Evolutionary conservation across 2,329 filamentous ascomycete genomes (phyloP), one percentile per base, ranked within the genome.

Genomic region (Exophiala lecanii-corni): DNA sequence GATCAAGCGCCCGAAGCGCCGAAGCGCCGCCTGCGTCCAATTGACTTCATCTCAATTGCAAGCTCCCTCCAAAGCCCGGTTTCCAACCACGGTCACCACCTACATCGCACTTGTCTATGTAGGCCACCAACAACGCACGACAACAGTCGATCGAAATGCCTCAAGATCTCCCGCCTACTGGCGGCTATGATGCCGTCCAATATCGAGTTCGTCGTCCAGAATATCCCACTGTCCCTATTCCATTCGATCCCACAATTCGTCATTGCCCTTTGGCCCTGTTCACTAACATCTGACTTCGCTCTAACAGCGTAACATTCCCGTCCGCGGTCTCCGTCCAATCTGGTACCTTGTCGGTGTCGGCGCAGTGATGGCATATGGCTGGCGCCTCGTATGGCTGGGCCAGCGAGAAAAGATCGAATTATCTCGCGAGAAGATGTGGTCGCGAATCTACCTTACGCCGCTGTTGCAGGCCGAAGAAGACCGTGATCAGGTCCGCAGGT

Each of bases 361-460:
- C 56, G 75, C 75, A 41, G 71, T 96, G 57, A 89, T 94, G 84
- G 76, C 78, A 54, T 97, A 86, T 67, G 92, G 92, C 50, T 95
- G 92, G 77, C 97, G 87, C 70, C 85, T 84, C 68, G 71, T 88
- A 48, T 83, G 86, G 55, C 72, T 83, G 64, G 91, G 89, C 45
- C 84, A 91, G 56, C 78, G 88, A 58, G 92, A 98, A 70, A 84
- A 88, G 66, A 91, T 89, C 62, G 92, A 98, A 70, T 82, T 95
- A 56, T 86, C 82, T 52, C 87, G 92, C 59, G 92, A 98, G 64
- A 98, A 97, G 76, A 92, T 95, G 80, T 98, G 92, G 92, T 81
- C 87, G 50, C 84, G 92, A 63, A 94, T 98, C 69, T 81, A 97
- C 70, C 76, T 98, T 53, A 92, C 91, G 61, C 92, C 92, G 45